A percentile compares a stretch with the other conserved stretches of the same genome.
phyloP scores from a whole-genome alignment of 108 stramenopile genomes.

The Pseudonitzschia delicatissima region DNA sequence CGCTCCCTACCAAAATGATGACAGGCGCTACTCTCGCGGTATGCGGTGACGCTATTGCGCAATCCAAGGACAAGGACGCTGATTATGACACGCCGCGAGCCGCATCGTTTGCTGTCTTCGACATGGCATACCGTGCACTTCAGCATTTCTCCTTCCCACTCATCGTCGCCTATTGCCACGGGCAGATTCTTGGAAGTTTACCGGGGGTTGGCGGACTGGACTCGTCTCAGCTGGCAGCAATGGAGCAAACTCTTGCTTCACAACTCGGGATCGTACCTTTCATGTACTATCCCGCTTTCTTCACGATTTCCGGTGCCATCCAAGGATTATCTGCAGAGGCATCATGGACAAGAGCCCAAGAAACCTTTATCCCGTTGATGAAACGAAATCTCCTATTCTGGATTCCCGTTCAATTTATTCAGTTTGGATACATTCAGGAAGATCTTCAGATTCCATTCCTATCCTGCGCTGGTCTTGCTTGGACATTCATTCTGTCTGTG shows the following conservation, averaged over 20 bases:
- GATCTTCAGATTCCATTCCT: conserved; percentile 74
- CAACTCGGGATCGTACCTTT: conserved; percentile 73
- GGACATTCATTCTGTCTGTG: conserved; percentile 61
- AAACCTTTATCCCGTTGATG: conserved; percentile 70
- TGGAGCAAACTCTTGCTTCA: conserved; percentile 65
- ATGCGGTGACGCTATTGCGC: conserved; percentile 63
- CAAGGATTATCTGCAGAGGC: conserved; percentile 46
- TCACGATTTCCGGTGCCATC: conserved; percentile 46
- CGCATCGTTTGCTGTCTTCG: conserved; percentile 63
- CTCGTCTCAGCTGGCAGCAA: conserved; percentile 33
- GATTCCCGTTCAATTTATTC: conserved; percentile 74
- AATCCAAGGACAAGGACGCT: conserved; percentile 34
- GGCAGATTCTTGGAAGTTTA: conserved; percentile 40
- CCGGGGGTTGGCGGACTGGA: conserved; percentile 7
- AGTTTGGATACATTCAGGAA: conserved; percentile 61
- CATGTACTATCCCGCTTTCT: conserved; percentile 73
- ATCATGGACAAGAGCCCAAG: conserved; percentile 45
- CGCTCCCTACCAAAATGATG: conserved; percentile 66
- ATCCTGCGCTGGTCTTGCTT: conserved; percentile 49
- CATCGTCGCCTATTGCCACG: conserved; percentile 54
- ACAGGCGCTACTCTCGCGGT: conserved; percentile 59
- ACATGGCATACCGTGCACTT: conserved; percentile 58
- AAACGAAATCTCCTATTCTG: conserved; percentile 69
- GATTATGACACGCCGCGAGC: conserved; percentile 47
- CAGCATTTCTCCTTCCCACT: conserved; percentile 60